A percentile compares a stretch with the other conserved stretches of the same genome.
Conservation (phyloP, 768 basidiomycete genomes). For the Lyophyllum shimeji region DNA sequence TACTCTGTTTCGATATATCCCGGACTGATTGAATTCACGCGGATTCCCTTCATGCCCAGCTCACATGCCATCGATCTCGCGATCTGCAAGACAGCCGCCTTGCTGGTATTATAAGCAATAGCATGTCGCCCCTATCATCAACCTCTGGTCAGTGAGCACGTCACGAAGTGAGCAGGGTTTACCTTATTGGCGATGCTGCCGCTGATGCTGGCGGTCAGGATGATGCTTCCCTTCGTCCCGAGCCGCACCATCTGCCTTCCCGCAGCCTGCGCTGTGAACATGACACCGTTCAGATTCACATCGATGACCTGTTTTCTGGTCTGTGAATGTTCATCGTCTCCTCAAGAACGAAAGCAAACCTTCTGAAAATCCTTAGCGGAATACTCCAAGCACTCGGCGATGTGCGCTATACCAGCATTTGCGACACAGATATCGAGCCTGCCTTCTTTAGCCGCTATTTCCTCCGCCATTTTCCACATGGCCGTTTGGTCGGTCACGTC, state of each 20-base stretch:
- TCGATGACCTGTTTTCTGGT: constrained; percentile 34
- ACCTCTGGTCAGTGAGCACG: background rate
- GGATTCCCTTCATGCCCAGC: constrained; percentile 60
- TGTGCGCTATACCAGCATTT: constrained; percentile 59
- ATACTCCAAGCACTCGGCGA: constrained; percentile 55
- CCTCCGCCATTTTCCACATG: constrained; percentile 45
- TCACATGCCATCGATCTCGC: constrained; percentile 77
- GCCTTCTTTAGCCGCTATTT: constrained; percentile 58
- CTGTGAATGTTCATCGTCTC: background rate
- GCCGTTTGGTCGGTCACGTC: constrained; percentile 58
- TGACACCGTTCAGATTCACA: constrained; percentile 58
- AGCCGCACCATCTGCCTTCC: constrained; percentile 56
- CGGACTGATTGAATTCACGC: constrained; percentile 72
- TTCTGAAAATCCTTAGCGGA: constrained; percentile 55
- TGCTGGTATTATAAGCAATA: constrained; percentile 76
- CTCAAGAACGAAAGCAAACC: constrained; percentile 28
- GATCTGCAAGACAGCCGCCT: constrained; percentile 78
- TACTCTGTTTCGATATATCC: constrained; percentile 71
- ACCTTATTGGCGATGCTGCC: constrained; percentile 64
- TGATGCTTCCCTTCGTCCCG: constrained; percentile 50
- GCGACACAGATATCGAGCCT: constrained; percentile 66
- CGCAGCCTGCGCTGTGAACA: constrained; percentile 62
- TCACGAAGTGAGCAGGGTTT: constrained; percentile 3
- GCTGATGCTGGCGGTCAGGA: constrained; percentile 60
- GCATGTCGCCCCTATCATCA: constrained; percentile 55